Evolutionary conservation across 805 yeast genomes (phyloP), one percentile per base, ranked within the genome.

Genomic region (Tetrapisispora namnaoensis): DNA sequence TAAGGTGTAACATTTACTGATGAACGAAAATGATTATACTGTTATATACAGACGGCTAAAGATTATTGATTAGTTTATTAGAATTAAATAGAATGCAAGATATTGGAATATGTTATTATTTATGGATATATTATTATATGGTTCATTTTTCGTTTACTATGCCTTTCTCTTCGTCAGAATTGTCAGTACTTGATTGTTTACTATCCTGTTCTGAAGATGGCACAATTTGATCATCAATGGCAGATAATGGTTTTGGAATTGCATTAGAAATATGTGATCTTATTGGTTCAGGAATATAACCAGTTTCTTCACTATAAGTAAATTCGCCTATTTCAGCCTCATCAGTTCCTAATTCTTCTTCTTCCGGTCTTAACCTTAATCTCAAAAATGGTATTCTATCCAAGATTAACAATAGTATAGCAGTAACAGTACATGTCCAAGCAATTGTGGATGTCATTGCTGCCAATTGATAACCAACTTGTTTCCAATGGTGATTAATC

Each of bases 301-400:
- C 74, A 48, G 75, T 41, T 13, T 80, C 82, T 55, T 82, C 87
- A 50, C 70, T 72, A 57, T 72, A 86, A 51, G 95, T 86, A 65
- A 79, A 81, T 69, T 90, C 98, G 58, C 96, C 96, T 61, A 89
- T 87, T 73, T 90, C 89, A 20, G 88, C 81, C 53, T 82, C 76
- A 69, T 91, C 99, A 30, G 93, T 83, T 53, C 98, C 97, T 56
- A 82, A 63, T 55, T 82, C 79, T 70, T 91, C 98, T 66, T 85
- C 91, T 53, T 89, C 96, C 60, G 85, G 86, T 55, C 80, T 76
- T 59, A 89, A 77, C 72, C 97, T 80, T 63, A 91, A 72, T 68
- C 83, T 80, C 64, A 90, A 75, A 73, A 81, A 79, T 55, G 96
- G 96, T 53, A 88, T 73, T 60, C 71, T 74, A 75, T 88, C 84